Base-by-base conservation (phyloP, 2,329 filamentous ascomycete genomes). In the Fusarium sp. region DNA sequence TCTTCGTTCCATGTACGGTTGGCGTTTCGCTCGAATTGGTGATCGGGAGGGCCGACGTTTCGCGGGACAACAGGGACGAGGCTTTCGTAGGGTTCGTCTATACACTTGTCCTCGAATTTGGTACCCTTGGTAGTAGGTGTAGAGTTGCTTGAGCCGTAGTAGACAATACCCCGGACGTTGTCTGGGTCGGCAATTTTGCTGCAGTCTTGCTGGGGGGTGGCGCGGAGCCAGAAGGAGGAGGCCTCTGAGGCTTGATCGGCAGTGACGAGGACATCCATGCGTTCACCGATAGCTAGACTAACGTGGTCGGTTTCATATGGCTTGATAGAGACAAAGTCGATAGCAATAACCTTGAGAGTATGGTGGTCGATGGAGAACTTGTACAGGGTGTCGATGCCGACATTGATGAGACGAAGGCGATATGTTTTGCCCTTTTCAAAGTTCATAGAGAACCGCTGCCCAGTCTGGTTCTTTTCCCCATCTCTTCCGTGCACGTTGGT, bases 301-400 rank as follows among this genome's bases (percentile, higher is more conserved):
- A 91, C 80, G n/a, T 85, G 68, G 1, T 84, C 83, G 2, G 89
- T 86, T 1, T 81, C 81, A 71, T 88, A 92, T 0, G 90, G 90
- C 16, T 83, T 76, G 37, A 92, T 85, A 7, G 90, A 88, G 0
- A 92, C 87, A 16, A 92, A 82, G 74, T 92, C 91, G 11, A 81
- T 83, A 0, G 86, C 84, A 59, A 92, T 89, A 39, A 92, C 89
- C 0, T 84, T 87, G 73, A 93, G 80, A 1, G 78, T 85, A 78
- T 92, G 91, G 52, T 88, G 85, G 76, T 90, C 88, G 66, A 90
- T 88, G 25, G 83, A 83, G 76, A 90, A 89, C 72, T 85, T 84
- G 79, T 85, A 80, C 64, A 83, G 81, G 3, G 82, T 83, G 60
- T 87, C 85, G 41, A 84, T 79, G n/a, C 84, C 85, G 3, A 80